These are phyloP conservation scores for Colletotrichum salicis DNA, from an alignment of 2,329 filamentous ascomycete species.

Conservation along the genomic window DNA sequence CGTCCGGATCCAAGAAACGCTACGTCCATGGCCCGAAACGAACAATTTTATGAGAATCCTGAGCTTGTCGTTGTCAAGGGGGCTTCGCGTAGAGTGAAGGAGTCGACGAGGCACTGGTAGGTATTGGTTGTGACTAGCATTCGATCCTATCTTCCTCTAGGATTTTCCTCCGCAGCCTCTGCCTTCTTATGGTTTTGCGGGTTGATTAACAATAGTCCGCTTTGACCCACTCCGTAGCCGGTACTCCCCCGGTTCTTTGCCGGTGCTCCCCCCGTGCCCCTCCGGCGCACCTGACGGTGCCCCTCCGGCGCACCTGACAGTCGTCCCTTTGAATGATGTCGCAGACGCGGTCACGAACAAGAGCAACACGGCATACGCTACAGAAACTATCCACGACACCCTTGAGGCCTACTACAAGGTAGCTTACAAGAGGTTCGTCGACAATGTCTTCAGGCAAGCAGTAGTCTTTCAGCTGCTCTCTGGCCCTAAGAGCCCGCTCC, in stretches of 20 bases:
- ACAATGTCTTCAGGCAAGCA: slow-evolving; percentile 47
- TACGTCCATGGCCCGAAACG: background rate
- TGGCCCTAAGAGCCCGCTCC: slow-evolving; percentile 42
- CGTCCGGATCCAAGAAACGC: background rate
- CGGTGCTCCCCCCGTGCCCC: too few species aligned
- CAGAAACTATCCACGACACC: slow-evolving; percentile 45
- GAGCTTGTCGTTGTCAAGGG: too few species aligned
- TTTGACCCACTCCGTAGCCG: too few species aligned
- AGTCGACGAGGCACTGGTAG: too few species aligned
- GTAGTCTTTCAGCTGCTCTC: slow-evolving; percentile 42
- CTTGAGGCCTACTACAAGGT: slow-evolving; percentile 48
- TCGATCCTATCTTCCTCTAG: too few species aligned
- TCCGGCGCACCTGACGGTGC: too few species aligned
- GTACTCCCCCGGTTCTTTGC: background rate
- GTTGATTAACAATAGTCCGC: too few species aligned
- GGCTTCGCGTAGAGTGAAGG: too few species aligned
- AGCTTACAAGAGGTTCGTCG: slow-evolving; percentile 46
- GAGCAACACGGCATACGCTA: slow-evolving; percentile 35
- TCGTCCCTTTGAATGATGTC: background rate
- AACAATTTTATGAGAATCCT: background rate
- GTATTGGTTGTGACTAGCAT: too few species aligned
- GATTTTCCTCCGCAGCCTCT: too few species aligned
- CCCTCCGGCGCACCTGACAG: too few species aligned
- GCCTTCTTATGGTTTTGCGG: too few species aligned
- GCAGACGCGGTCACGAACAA: slow-evolving; percentile 14